Evolutionary conservation across 2,329 filamentous ascomycete genomes (phyloP).

Genomic region (Cercospora berteroae): DNA sequence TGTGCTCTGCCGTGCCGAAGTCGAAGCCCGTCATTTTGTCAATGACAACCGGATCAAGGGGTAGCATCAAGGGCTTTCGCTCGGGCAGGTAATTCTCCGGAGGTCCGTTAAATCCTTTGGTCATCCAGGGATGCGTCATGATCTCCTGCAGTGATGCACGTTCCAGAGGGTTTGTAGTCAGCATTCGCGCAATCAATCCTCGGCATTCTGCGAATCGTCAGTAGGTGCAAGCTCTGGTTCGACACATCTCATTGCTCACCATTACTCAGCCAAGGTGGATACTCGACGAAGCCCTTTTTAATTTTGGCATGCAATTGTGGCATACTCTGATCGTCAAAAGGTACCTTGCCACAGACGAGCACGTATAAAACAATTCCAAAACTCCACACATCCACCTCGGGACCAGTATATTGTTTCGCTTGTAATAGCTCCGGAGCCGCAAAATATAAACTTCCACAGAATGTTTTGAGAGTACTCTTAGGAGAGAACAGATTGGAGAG

Average conservation of each 20-base stretch:
- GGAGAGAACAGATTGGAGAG: constrained; percentile 95
- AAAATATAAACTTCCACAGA: constrained; percentile 97
- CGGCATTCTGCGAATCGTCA: constrained; percentile 69
- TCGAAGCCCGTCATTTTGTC: constrained; percentile 97
- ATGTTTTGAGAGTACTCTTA: constrained; percentile 82
- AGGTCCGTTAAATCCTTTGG: constrained; percentile 79
- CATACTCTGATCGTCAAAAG: constrained; percentile 99
- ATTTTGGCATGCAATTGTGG: constrained; percentile 97
- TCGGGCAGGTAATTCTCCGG: constrained; percentile 85
- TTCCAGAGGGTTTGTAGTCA: constrained; percentile 87
- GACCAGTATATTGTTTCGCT: constrained; percentile 89
- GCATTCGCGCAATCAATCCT: constrained; percentile 87
- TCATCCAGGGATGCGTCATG: constrained; percentile 93
- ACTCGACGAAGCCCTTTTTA: constrained; percentile 94
- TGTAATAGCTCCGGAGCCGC: constrained; percentile 92
- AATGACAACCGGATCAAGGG: constrained; percentile 78
- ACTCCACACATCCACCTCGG: constrained; percentile 97
- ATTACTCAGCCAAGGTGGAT: constrained; percentile 85
- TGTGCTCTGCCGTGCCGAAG: constrained; percentile 83
- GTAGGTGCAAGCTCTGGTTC: neutral
- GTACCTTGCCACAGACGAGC: constrained; percentile 93
- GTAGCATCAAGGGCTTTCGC: constrained; percentile 80
- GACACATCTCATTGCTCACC: constrained; percentile 57
- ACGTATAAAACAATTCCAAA: constrained; percentile 98
- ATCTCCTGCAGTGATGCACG: constrained; percentile 87